These are phyloP conservation scores for Tylopilus balloui DNA, from an alignment of 768 basidiomycete species.

Conservation along the genomic window DNA sequence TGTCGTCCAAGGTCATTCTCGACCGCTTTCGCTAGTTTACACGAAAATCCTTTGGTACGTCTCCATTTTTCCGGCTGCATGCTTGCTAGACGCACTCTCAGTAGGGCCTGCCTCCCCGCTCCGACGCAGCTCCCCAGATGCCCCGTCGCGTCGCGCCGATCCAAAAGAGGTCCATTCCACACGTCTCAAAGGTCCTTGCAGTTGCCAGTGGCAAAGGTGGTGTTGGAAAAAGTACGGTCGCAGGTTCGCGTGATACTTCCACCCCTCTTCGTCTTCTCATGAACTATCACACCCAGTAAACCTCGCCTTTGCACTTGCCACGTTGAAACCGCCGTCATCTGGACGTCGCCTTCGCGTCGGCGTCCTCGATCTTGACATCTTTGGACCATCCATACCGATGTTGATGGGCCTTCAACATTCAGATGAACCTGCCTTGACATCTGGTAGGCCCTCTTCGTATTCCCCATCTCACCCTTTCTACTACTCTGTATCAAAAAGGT, in stretches of 20 bases:
- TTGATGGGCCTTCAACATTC: constrained; percentile 81
- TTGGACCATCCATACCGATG: constrained; percentile 91
- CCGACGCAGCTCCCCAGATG: constrained; percentile 49
- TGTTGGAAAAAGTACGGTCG: constrained; percentile 92
- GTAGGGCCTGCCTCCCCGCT: constrained; percentile 33
- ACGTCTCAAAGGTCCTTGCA: constrained; percentile 77
- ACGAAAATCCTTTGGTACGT: constrained; percentile 57
- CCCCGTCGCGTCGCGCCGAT: constrained; percentile 53
- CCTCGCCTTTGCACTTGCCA: constrained; percentile 70
- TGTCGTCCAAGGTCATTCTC: constrained; percentile 17
- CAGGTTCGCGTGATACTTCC: constrained; percentile 47
- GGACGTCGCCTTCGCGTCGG: constrained; percentile 62
- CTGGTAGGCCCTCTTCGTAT: constrained; percentile 41
- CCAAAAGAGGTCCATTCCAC: constrained; percentile 52
- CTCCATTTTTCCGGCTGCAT: background rate
- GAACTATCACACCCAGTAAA: constrained; percentile 50
- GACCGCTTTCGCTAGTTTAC: constrained; percentile 17
- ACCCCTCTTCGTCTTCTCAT: constrained; percentile 4
- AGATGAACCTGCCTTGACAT: constrained; percentile 74
- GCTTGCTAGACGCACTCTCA: constrained; percentile 17
- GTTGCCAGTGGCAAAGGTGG: constrained; percentile 95
- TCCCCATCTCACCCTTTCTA: background rate
- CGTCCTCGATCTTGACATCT: constrained; percentile 90
- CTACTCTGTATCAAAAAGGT: constrained; percentile 34
- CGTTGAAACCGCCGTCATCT: constrained; percentile 33